phyloP scores from a whole-genome alignment of 1,284 basidiomycete genomes.

The Ustilago bromivora region DNA sequence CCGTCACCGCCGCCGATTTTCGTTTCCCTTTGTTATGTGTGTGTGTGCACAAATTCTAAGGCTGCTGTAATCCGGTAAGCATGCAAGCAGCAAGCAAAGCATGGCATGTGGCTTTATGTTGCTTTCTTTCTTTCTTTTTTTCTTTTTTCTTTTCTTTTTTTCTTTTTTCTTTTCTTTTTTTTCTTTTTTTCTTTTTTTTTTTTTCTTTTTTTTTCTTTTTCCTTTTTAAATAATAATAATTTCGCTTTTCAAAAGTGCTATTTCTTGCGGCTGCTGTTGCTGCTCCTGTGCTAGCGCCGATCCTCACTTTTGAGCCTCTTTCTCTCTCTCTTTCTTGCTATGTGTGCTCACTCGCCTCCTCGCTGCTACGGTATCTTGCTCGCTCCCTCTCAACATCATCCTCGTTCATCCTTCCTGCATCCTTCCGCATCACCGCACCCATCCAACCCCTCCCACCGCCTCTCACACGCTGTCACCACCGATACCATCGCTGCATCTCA shows the following conservation, averaged over 20 bases:
- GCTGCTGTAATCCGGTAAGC: background rate
- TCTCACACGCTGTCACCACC: background rate
- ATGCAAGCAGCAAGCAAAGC: background rate
- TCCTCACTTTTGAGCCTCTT: background rate
- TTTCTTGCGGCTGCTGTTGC: background rate
- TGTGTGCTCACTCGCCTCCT: background rate
- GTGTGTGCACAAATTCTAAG: background rate
- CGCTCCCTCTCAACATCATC: constrained; percentile 4
- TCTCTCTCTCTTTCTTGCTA: background rate
- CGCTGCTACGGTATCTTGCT: background rate
- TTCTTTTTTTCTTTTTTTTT: too few species aligned
- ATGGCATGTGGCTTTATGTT: background rate
- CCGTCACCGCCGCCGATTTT: background rate
- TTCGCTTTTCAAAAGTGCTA: background rate
- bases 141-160: too few species aligned
- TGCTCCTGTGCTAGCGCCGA: background rate
- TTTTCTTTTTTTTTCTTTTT: too few species aligned
- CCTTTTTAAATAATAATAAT: background rate
- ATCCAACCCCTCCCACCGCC: background rate
- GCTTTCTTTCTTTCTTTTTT: background rate
- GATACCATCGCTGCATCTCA: background rate
- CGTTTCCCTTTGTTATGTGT: background rate
- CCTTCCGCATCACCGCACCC: background rate
- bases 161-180: too few species aligned
- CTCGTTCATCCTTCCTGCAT: background rate